Base-by-base conservation (phyloP, 1,284 basidiomycete genomes). In the Mixia osmundae region DNA sequence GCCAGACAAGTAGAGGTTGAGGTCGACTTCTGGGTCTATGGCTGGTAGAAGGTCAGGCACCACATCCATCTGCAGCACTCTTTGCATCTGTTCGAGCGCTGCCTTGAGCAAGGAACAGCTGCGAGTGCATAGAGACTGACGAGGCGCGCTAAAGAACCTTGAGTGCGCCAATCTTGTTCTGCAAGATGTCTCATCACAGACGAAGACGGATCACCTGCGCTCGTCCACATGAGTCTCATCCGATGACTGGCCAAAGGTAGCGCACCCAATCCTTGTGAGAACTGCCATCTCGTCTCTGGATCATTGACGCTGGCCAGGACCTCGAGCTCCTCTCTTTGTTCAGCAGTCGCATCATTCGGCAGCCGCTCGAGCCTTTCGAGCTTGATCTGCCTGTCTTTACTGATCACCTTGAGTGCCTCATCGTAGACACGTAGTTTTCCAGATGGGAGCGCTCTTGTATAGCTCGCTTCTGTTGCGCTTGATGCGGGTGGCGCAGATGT, bases 51-150 rank as follows among this genome's bases (percentile, higher is more conserved):
- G 59, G 53, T 95, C 89, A 0, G 89, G 87, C 3, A 91, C 63
- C 36, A 95, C 71, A 35, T 73, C 61, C 78, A 94, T 82, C 57
- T 83, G 74, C 49, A 76, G 64, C 31, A 89, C 56, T 48, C 85
- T 73, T 55, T 94, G 78, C 78, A 91, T 91, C 72, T 83, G 50
- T 24, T 30, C 28, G 6, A 34, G 16, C 38, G 7, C 14, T 25
- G 27, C 15, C 12, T 10, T 30, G 4, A 29, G 11, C 24, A 2
- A 3, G 5, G n/a, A 8, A 34, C 4, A 3, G 16, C 16, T 7
- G 16, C n/a, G 14, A 11, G 11, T 2, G 22, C 2, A 5, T 18
- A 14, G 23, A 29, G 12, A 60, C 73, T 30, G 42, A 80, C 78
- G 54, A 91, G 59, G 29, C 82, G 61, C 51, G 89, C 82, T 32